These are phyloP conservation scores for Martensiomyces pterosporus DNA, from an alignment of 192 early-diverging fungal species.

Conservation along the genomic window DNA sequence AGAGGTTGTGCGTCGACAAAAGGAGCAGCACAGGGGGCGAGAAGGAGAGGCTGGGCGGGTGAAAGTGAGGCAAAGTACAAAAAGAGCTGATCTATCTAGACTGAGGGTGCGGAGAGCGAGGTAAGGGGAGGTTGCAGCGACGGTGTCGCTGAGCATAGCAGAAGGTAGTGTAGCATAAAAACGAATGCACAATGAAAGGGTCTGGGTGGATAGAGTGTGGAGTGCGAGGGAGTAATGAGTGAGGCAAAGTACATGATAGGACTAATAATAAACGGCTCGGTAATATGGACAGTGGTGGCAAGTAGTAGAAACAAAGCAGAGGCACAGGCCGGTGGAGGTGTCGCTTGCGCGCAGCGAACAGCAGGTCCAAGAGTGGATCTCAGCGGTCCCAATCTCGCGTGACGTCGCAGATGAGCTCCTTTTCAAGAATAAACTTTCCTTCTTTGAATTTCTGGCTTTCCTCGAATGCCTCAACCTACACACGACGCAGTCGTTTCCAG, in stretches of 20 bases:
- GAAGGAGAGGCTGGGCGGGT: no score
- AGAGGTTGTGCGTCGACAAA: no score
- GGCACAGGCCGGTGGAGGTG: not conserved
- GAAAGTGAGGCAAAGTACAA: no score
- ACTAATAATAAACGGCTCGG: no score
- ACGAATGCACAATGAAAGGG: not conserved
- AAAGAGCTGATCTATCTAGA: no score
- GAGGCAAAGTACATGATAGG: no score
- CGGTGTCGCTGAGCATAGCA: not conserved
- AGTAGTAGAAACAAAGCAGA: not conserved
- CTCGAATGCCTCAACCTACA: slow-evolving; percentile 35
- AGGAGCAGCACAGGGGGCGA: no score
- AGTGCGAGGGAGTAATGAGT: not conserved
- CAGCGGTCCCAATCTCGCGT: slow-evolving; percentile 33
- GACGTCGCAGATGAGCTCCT: slow-evolving; percentile 31
- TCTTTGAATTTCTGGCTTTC: slow-evolving; percentile 40
- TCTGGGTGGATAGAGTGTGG: not conserved
- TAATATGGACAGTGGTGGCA: not conserved
- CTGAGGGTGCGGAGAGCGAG: no score
- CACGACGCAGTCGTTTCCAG: no score
- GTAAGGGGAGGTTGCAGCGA: no score
- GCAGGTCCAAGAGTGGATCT: slow-evolving; percentile 3
- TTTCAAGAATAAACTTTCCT: slow-evolving; percentile 47
- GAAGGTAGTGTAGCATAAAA: not conserved
- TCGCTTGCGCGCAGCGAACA: not conserved